These are phyloP conservation scores for Elongisporangium undulatum DNA, from an alignment of 352 stramenopile genomes.

Conservation along the genomic window DNA sequence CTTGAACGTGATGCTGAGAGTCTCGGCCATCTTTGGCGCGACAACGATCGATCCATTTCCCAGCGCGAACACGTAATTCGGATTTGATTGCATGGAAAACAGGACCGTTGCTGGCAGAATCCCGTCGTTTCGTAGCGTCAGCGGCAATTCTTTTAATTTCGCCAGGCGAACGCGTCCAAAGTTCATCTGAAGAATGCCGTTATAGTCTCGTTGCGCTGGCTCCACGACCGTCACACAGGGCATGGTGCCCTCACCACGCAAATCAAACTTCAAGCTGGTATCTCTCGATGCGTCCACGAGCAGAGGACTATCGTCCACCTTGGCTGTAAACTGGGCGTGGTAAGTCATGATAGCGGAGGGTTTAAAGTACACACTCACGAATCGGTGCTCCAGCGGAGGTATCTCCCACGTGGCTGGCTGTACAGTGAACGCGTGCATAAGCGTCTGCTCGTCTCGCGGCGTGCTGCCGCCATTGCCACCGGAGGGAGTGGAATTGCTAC, in stretches of 20 bases:
- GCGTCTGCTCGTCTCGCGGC: neutral
- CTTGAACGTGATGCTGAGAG: constrained; percentile 76
- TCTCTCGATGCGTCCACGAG: constrained; percentile 16
- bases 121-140: constrained; percentile 90
- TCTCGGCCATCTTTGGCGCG: constrained; percentile 52
- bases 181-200: constrained; percentile 61
- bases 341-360: constrained; percentile 86
- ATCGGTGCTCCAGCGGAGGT: constrained; percentile 91
- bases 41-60: constrained; percentile 78
- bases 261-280: constrained; percentile 81
- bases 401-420: constrained; percentile 92
- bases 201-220: constrained; percentile 60
- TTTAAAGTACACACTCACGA: constrained; percentile 93
- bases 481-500: constrained; percentile 13
- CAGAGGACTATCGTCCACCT: constrained; percentile 71
- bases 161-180: constrained; percentile 78
- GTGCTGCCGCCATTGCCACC: neutral
- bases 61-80: constrained; percentile 68
- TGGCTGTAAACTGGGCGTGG: constrained; percentile 69
- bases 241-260: constrained; percentile 91
- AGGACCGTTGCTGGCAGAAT: constrained; percentile 89
- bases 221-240: constrained; percentile 88
- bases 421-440: constrained; percentile 71
- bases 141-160: constrained; percentile 55
- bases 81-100: constrained; percentile 81